Evolutionary conservation across 164 flowering plant species (phyloP), one percentile per base, ranked within the genome.

Genomic region (Annona squamosa): DNA sequence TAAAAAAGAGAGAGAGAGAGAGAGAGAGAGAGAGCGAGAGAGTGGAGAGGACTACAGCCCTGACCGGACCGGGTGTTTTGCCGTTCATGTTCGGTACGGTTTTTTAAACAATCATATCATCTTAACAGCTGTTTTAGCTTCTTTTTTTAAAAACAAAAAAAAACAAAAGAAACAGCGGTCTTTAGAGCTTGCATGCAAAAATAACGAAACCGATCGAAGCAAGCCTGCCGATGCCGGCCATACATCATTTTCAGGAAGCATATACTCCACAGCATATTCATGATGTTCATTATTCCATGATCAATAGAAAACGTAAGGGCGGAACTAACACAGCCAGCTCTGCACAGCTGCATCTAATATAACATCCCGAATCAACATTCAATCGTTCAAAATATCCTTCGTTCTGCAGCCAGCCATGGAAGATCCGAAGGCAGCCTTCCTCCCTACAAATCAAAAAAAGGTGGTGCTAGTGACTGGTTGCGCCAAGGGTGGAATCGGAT

Each of bases 401-500:
- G 18, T 3, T 9, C 17, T n/a, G 3, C 1, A 56, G 19, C 2
- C 9, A 63, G 37, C 46, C 62, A 85, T 83, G 87, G 74, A 67
- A 64, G 78, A 79, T 41, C 10, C 9, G 1, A 52, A 52, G 13
- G 59, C 13, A 52, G 10, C 9, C 13, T 52, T 52, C 13, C 13
- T 52, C 9, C 59, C 10, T 10, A 52, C 9, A 52, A 68, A 62
- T 66, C 18, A 66, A 42, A 3, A 42, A 1, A 86, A 82, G 74
- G 89, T 90, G 18, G 92, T 88, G 47, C 73, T 90, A 9, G 77
- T 88, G 71, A 88, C 92, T 0, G 95, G 95, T 6, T 87, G 91
- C 47, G 87, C 89, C 67, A 86, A 82, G 79, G 92, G 92, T 0
- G 92, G 91, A 76, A 90, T 89, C 46, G 92, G 92, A 5, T 86